Percentiles rank a stretch among this genome's conserved stretches.
Evolutionary conservation across 164 flowering plant species (phyloP).

Genomic region (Vitis labrusca): DNA sequence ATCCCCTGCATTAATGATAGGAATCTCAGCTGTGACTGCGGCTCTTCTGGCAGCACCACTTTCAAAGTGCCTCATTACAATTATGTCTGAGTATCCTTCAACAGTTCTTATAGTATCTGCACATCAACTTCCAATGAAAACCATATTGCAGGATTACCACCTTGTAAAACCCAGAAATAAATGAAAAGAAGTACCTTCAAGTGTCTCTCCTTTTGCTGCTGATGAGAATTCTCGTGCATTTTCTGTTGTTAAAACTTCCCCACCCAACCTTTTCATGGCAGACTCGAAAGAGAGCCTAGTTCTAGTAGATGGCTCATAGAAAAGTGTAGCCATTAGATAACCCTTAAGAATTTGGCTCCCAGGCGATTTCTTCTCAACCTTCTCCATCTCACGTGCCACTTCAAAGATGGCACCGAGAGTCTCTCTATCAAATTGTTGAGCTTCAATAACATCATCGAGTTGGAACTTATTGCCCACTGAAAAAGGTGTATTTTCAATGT

Average conservation of each 20-base stretch:
- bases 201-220: conserved; percentile 98
- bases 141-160: conserved; percentile 3
- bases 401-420: conserved; percentile 75
- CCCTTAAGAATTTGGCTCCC: conserved; percentile 79
- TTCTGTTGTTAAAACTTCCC: conserved; percentile 96
- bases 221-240: conserved; percentile 98
- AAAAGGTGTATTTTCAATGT: conserved; percentile 24
- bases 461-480: conserved; percentile 67
- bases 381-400: conserved; percentile 91
- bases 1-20: conserved; percentile 97
- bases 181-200: conserved; percentile 64
- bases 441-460: conserved; percentile 88
- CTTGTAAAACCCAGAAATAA: neutral
- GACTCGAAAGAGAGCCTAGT: conserved; percentile 97
- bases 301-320: conserved; percentile 98
- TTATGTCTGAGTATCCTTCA: conserved; percentile 95
- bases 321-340: conserved; percentile 92
- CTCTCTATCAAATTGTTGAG: conserved; percentile 90
- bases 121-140: conserved; percentile 16
- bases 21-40: conserved; percentile 81
- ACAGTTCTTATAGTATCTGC: conserved; percentile 93
- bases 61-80: conserved; percentile 98
- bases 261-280: conserved; percentile 96
- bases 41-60: conserved; percentile 96
- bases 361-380: conserved; percentile 65